Base-by-base conservation (phyloP, 768 basidiomycete genomes). In the Hebeloma cylindrosporum region DNA sequence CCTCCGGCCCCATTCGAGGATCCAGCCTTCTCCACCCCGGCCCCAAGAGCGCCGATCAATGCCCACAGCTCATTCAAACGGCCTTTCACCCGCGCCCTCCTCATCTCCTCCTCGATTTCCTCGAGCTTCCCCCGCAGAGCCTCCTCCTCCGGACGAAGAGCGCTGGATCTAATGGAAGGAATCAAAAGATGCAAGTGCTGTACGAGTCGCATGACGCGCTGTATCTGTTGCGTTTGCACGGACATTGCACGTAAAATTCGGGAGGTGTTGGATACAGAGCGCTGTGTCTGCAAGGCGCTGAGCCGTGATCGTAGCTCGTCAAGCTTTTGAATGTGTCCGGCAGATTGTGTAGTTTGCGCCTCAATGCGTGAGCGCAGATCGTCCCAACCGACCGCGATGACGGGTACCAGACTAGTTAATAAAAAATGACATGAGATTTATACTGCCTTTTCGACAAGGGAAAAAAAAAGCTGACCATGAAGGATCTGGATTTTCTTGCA, bases 61-160 rank as follows among this genome's bases (percentile, higher is more conserved):
- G 88, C 88, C 91, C 91, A 93, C 20, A 93, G 67, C 59, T 93
- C 91, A 51, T 87, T 88, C 57, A 89, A 59, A 58, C 86, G 88
- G 32, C 82, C 82, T 25, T 79, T 75, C 66, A 85, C 71, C 57
- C 85, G 66, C 40, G 85, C 79, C 43, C 67, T 65, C 37, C 78
- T 77, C 48, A 91, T 59, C 60, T 91, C 88, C 41, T 83, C 83
- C 56, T 84, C 80, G 38, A 91, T 74, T 50, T 82, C 80, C 60
- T 93, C 90, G 20, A 93, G 68, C 50, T 69, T 72, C 1, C 77
- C 77, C 16, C 88, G 75, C 43, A 93, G 65, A 35, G 73, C 74
- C 60, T 93, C 91, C 61, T 93, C 91, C 54, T 91, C 89, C 2
- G 81, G 83, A 9, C 83, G 73, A 36, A 93, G 82, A 4, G 87